These are phyloP conservation scores for Hypoxylon cercidicola DNA, from an alignment of 495 filamentous ascomycete species.

Conservation along the genomic window DNA sequence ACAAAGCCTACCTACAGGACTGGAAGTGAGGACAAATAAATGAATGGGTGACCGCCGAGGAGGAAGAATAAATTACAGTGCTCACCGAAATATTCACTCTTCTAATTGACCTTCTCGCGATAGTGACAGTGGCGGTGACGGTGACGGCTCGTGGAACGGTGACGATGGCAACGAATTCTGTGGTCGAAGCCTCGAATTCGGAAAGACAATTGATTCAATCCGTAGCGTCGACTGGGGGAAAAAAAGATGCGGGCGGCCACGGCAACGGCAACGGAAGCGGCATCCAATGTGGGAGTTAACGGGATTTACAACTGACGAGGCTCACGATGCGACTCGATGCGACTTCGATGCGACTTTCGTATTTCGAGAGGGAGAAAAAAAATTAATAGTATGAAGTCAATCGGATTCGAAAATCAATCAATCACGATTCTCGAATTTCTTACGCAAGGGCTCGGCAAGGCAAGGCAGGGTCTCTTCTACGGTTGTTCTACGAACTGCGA, in stretches of 20 bases:
- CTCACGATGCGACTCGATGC: constrained; percentile 16
- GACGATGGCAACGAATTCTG: neutral
- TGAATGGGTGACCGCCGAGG: constrained; percentile 1
- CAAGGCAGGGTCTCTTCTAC: constrained; percentile 28
- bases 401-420: constrained; percentile 27
- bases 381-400: constrained; percentile 22
- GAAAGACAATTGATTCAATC: constrained; percentile 20
- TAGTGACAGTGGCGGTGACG: neutral
- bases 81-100: constrained; percentile 6
- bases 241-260: constrained; percentile 22
- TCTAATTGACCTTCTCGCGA: neutral
- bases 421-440: constrained; percentile 33
- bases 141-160: constrained; percentile 5
- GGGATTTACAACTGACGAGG: constrained; percentile 25
- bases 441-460: constrained; percentile 21
- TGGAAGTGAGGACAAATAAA: neutral
- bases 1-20: neutral
- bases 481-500: constrained; percentile 13
- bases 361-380: constrained; percentile 1
- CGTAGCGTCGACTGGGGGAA: constrained; percentile 2
- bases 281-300: constrained; percentile 19
- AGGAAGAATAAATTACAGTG: constrained; percentile 11
- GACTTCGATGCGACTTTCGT: neutral
- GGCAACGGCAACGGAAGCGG: constrained; percentile 9
- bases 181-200: constrained; percentile 2